Evolutionary conservation across 306 rosid species (phyloP).

Genomic region (Malus fusca): DNA sequence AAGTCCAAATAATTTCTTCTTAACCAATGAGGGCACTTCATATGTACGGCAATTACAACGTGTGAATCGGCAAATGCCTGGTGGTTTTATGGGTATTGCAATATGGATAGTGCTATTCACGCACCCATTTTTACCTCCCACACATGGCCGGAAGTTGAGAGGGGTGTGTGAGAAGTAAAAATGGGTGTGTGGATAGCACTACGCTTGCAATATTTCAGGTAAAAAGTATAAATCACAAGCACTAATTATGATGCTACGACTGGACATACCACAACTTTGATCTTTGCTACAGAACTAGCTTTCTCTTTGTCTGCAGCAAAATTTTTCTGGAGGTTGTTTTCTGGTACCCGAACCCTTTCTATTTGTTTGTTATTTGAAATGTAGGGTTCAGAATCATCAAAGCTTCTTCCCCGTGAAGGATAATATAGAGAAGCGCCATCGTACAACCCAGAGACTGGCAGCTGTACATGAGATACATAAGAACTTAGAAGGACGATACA

Average conservation of each 20-base stretch:
- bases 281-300: slow-evolving; percentile 85
- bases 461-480: slow-evolving; percentile 36
- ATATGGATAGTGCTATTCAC: too few relatives aligned
- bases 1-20: not conserved
- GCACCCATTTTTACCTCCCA: too few relatives aligned
- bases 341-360: slow-evolving; percentile 59
- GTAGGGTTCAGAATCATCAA: slow-evolving; percentile 76
- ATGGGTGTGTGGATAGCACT: too few relatives aligned
- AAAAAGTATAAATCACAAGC: not conserved
- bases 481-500: slow-evolving; percentile 8
- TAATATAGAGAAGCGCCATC: slow-evolving; percentile 38
- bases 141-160: too few relatives aligned
- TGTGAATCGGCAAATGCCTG: not conserved
- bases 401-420: slow-evolving; percentile 54
- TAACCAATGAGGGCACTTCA: slow-evolving; percentile 2
- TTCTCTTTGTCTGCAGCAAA: slow-evolving; percentile 84
- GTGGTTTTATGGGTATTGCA: not conserved
- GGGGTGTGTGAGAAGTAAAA: too few relatives aligned
- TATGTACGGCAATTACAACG: not conserved
- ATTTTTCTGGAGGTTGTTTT: slow-evolving; percentile 56
- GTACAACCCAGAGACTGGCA: slow-evolving; percentile 46
- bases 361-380: slow-evolving; percentile 50
- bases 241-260: not conserved
- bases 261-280: slow-evolving; percentile 96
- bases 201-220: not conserved